Evolutionary conservation across 129 eudicot genomes (phyloP), one percentile per base, ranked within the genome.

Genomic region (Flaveria ramosissima): DNA sequence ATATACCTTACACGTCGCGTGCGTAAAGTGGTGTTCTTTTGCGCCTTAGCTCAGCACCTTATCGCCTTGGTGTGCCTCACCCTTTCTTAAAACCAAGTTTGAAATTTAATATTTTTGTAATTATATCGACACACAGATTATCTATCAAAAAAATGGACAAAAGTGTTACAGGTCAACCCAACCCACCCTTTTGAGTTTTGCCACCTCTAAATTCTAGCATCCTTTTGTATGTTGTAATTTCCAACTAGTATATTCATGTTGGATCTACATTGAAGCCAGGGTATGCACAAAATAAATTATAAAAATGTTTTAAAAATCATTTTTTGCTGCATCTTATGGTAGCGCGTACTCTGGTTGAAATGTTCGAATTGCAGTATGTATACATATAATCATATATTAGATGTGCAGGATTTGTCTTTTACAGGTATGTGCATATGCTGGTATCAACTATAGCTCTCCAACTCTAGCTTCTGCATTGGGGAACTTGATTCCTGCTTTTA

Each of bases 401-500:
- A 5, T 50, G 71, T 72, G 84, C 81, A 85, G 86, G 86, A 82
- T 85, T 10, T 82, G 89, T 72, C 61, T 85, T 60, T 72, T 85
- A 36, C 89, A 85, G 47, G 84, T 85, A 72, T 67, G 82, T 68
- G 84, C 86, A 47, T 85, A 79, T 67, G 77, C 89, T 9, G 89
- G 89, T 62, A 83, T 86, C 72, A 65, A 70, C 60, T 86, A 86
- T 74, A 83, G 87, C 47, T 83, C 89, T 39, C 89, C 89, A 2
- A 86, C 87, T 77, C 81, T 86, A 23, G 89, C 89, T 10, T 67
- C 89, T 39, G 83, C 89, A 19, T 71, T 86, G 79, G 87, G 87
- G 21, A 86, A 86, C 75, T 77, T 86, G 69, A 86, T 86, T 59
- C 89, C 89, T 6, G 87, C 75, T 47, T 83, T 83, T 77, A 86